These are phyloP conservation scores for Nakaseomyces bracarensis DNA, from an alignment of 1,139 yeast species.

Conservation along the genomic window DNA sequence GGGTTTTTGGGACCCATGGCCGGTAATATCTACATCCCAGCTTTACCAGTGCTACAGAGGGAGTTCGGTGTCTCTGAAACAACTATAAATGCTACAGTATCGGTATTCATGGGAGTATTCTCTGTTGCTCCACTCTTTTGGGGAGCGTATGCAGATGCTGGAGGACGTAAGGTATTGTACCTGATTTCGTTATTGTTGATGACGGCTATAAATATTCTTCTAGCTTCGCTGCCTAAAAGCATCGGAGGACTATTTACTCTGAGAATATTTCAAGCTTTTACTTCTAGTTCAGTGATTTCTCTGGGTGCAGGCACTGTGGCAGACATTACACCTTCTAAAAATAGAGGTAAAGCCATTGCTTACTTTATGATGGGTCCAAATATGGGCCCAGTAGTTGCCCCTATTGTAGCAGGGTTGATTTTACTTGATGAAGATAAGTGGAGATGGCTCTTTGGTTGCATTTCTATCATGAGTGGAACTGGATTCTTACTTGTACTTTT, in stretches of 20 bases:
- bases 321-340: slow-evolving; percentile 41
- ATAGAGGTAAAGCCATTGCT: slow-evolving; percentile 45
- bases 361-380: slow-evolving; percentile 55
- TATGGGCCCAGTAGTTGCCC: slow-evolving; percentile 51
- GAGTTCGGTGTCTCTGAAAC: slow-evolving; percentile 40
- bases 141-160: slow-evolving; percentile 52
- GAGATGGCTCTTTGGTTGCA: slow-evolving; percentile 53
- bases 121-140: slow-evolving; percentile 47
- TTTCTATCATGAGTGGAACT: slow-evolving; percentile 39
- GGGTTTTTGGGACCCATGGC: slow-evolving; percentile 55
- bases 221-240: slow-evolving; percentile 43
- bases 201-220: slow-evolving; percentile 40
- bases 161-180: slow-evolving; percentile 48
- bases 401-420: slow-evolving; percentile 39
- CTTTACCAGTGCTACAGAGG: slow-evolving; percentile 41
- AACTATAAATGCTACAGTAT: slow-evolving; percentile 49
- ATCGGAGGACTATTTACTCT: slow-evolving; percentile 38
- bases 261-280: slow-evolving; percentile 46
- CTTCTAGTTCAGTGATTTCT: slow-evolving; percentile 47
- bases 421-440: slow-evolving; percentile 37
- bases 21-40: slow-evolving; percentile 53
- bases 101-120: slow-evolving; percentile 50
- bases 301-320: slow-evolving; percentile 52
- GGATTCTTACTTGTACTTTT: slow-evolving; percentile 37
- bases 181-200: slow-evolving; percentile 39